Conservation (phyloP, 2,329 filamentous ascomycete genomes). For the Fusarium denticulatum region DNA sequence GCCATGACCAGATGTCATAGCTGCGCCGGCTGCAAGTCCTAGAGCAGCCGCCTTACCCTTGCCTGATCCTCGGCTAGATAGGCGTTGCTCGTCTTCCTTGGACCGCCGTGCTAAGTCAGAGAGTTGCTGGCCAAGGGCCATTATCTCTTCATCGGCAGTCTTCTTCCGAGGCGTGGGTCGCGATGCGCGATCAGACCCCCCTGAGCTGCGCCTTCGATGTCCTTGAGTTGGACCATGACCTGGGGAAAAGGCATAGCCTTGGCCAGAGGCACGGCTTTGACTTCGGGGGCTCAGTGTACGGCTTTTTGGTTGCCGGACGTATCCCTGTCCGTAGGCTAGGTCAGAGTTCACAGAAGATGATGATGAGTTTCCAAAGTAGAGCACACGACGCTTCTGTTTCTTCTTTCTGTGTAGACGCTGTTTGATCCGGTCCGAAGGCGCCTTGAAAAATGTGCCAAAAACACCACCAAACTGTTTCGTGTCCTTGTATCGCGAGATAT, state of each 20-base stretch:
- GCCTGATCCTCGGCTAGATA: constrained; percentile 46
- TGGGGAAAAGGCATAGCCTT: constrained; percentile 16
- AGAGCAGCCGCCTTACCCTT: constrained; percentile 37
- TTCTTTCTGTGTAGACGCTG: constrained; percentile 51
- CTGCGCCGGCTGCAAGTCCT: constrained; percentile 49
- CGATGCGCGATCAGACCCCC: constrained; percentile 27
- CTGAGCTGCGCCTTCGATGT: constrained; percentile 32
- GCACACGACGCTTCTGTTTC: constrained; percentile 63
- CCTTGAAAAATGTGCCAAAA: constrained; percentile 70
- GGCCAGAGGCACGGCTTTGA: constrained; percentile 34
- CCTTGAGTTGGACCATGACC: constrained; percentile 21
- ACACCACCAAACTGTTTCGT: constrained; percentile 62
- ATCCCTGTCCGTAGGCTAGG: constrained; percentile 73
- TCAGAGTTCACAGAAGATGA: constrained; percentile 75
- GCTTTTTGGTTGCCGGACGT: constrained; percentile 55
- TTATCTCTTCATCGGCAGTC: constrained; percentile 66
- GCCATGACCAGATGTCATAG: constrained; percentile 52
- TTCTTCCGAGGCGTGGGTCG: constrained; percentile 41
- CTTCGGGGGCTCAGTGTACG: constrained; percentile 43
- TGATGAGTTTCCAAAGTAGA: constrained; percentile 70
- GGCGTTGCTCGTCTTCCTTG: constrained; percentile 60
- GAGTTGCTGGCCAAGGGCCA: constrained; percentile 64
- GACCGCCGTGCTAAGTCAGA: constrained; percentile 62
- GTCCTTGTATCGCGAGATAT: constrained; percentile 68
- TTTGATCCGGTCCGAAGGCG: constrained; percentile 61